Conservation (phyloP, 805 yeast species). For the Millerozyma miso region DNA sequence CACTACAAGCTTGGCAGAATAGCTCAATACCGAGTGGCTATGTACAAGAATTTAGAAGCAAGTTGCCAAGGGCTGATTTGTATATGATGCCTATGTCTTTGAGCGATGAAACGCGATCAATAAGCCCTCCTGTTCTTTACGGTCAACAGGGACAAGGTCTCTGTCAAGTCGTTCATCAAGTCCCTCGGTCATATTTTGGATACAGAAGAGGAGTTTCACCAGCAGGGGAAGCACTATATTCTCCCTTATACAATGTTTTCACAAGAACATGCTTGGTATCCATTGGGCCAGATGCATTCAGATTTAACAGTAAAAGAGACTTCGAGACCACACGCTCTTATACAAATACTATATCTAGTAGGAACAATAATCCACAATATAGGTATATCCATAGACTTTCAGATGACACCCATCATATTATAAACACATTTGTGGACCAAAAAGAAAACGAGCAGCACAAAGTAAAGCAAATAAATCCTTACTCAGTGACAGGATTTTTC, state of each 20-base stretch:
- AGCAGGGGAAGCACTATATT: not conserved
- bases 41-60: not conserved
- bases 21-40: not conserved
- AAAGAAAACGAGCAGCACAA: not conserved
- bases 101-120: not conserved
- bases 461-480: conserved; percentile 8
- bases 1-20: not conserved
- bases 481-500: conserved; percentile 13
- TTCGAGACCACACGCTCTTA: not conserved
- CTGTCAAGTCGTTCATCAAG: not conserved
- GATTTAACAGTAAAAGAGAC: not conserved
- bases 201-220: not conserved
- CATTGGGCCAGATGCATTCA: not conserved
- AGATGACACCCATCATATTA: not conserved
- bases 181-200: not conserved
- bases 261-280: not conserved
- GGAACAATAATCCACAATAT: not conserved
- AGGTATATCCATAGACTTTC: not conserved
- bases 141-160: not conserved
- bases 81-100: not conserved
- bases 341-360: too few relatives aligned
- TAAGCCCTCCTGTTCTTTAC: not conserved
- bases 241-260: not conserved
- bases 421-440: not conserved
- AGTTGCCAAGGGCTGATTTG: not conserved